Conservation (phyloP, 768 basidiomycete genomes). For the Russula sp. region DNA sequence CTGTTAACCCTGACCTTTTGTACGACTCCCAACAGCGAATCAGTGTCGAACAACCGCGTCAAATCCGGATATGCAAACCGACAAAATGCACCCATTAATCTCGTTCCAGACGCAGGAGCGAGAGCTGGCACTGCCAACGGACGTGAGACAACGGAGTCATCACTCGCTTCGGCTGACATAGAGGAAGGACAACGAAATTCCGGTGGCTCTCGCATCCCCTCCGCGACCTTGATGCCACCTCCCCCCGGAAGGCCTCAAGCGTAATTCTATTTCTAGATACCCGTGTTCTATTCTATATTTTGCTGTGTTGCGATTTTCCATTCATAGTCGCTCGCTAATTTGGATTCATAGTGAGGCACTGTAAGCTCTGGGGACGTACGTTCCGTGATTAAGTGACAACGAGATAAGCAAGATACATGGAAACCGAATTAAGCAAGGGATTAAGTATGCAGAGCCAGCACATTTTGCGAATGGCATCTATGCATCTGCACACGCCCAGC, state of each 20-base stretch:
- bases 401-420: slow-evolving; percentile 8
- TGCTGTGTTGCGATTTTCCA: not conserved
- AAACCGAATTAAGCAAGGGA: not conserved
- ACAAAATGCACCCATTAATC: slow-evolving; percentile 58
- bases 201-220: not conserved
- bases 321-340: not conserved
- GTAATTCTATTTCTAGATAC: not conserved
- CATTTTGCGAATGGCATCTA: not conserved
- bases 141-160: slow-evolving; percentile 50
- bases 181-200: slow-evolving; percentile 19
- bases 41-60: slow-evolving; percentile 75
- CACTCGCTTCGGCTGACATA: slow-evolving; percentile 36
- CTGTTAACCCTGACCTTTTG: not conserved
- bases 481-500: slow-evolving; percentile 21
- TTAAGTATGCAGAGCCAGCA: not conserved
- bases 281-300: not conserved
- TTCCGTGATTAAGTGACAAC: not conserved
- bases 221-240: not conserved
- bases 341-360: not conserved
- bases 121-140: slow-evolving; percentile 61
- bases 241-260: not conserved
- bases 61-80: slow-evolving; percentile 67
- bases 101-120: slow-evolving; percentile 65
- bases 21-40: slow-evolving; percentile 45
- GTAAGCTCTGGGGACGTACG: not conserved